phyloP scores from a whole-genome alignment of 2,329 filamentous ascomycete species.

The Penicillium sp. region DNA sequence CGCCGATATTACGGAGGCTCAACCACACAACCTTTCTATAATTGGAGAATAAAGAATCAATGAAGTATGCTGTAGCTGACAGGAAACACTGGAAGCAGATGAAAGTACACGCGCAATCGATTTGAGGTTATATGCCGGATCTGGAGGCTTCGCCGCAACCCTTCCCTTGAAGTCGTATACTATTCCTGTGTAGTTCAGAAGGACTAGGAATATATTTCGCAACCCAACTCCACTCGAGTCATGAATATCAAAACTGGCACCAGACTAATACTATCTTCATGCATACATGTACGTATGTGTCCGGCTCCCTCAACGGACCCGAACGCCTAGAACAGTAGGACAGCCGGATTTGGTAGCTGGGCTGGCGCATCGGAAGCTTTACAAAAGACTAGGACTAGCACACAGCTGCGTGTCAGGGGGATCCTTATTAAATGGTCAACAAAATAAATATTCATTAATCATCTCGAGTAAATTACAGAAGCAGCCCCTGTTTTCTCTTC shows the following conservation, averaged over 20 bases:
- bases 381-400: neutral
- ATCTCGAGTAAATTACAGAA: neutral
- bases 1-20: slow-evolving; percentile 13
- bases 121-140: neutral
- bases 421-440: neutral
- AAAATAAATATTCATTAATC: neutral
- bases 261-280: neutral
- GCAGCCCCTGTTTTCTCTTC: too few relatives aligned
- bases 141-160: neutral
- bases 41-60: neutral
- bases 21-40: neutral
- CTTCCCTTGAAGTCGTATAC: neutral
- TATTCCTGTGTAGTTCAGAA: neutral
- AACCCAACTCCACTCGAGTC: too few relatives aligned
- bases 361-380: neutral
- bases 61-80: neutral
- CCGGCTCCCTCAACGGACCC: neutral
- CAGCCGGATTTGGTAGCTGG: slow-evolving; percentile 4
- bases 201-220: too few relatives aligned
- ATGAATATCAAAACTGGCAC: neutral
- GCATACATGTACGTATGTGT: neutral
- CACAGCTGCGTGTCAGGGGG: neutral
- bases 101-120: neutral
- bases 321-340: slow-evolving; percentile 3
- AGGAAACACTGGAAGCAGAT: neutral